Evolutionary conservation across 805 yeast species (phyloP).

Genomic region (Candida suzukii): DNA sequence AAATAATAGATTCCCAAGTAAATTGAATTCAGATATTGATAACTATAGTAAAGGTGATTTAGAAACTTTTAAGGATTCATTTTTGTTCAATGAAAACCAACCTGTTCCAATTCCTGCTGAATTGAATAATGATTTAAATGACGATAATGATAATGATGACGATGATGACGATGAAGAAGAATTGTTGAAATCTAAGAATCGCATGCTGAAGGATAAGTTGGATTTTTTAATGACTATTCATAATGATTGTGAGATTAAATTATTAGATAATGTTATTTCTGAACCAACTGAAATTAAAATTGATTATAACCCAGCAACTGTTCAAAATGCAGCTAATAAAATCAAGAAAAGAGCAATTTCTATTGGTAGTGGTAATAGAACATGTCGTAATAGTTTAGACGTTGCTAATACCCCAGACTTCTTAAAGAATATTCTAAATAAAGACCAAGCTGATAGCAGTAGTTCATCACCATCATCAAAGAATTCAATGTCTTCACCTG

Average conservation of each 20-base stretch:
- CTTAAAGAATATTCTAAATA: background rate
- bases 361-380: too few relatives aligned
- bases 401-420: background rate
- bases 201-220: background rate
- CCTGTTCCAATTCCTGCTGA: too few relatives aligned
- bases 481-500: too few relatives aligned
- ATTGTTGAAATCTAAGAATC: too few relatives aligned
- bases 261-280: background rate
- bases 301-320: background rate
- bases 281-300: background rate
- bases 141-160: background rate
- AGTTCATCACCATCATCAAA: too few relatives aligned
- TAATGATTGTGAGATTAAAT: background rate
- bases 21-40: constrained; percentile 1
- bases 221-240: background rate
- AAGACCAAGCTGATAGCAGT: too few relatives aligned
- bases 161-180: too few relatives aligned
- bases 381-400: too few relatives aligned
- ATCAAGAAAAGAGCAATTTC: background rate
- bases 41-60: background rate
- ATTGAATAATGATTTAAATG: too few relatives aligned
- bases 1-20: too few relatives aligned
- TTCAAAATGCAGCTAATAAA: too few relatives aligned
- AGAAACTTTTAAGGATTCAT: background rate
- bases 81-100: background rate